phyloP scores from a whole-genome alignment of 1,139 yeast genomes.

The Protomyces macrosporus region DNA sequence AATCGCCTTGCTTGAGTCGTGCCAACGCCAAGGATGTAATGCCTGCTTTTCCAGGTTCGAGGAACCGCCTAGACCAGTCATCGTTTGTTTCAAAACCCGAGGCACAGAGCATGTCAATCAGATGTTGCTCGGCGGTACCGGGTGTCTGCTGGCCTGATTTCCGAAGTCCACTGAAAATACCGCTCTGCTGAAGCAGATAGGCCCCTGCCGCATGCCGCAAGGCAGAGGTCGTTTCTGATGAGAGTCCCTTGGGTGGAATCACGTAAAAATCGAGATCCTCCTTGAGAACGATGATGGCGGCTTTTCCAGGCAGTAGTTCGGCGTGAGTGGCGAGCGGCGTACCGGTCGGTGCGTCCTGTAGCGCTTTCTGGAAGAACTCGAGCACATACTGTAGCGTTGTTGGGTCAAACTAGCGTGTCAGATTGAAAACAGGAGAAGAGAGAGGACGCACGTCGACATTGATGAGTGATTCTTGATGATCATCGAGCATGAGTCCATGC shows the following conservation, averaged over 20 bases:
- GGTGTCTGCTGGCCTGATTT: conserved; percentile 1
- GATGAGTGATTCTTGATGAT: conserved; percentile 74
- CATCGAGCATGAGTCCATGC: conserved; percentile 76
- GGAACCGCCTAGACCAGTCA: conserved; percentile 79
- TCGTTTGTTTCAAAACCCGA: conserved; percentile 72
- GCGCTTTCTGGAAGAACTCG: conserved; percentile 53
- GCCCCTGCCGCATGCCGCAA: conserved; percentile 43
- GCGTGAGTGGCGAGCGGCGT: conserved; percentile 40
- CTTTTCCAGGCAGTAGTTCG: conserved; percentile 67
- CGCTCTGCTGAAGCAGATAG: conserved; percentile 50
- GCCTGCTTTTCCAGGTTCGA: conserved; percentile 82
- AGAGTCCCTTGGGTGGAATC: conserved; percentile 55
- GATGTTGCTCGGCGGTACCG: conserved; percentile 92
- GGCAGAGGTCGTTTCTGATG: conserved; percentile 12
- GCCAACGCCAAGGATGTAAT: conserved; percentile 80
- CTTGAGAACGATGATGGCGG: conserved; percentile 84
- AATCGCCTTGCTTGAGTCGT: conserved; percentile 42
- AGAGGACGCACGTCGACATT: conserved; percentile 44
- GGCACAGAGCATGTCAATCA: conserved; percentile 88
- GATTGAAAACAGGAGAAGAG: conserved; percentile 21
- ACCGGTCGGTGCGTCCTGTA: conserved; percentile 24
- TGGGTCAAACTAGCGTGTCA: conserved; percentile 66
- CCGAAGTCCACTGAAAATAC: conserved; percentile 65
- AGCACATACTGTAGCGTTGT: conserved; percentile 78
- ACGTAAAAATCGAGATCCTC: conserved; percentile 94